phyloP scores from a whole-genome alignment of 441 rosid species.

The Pelargonium exstipulatum region DNA sequence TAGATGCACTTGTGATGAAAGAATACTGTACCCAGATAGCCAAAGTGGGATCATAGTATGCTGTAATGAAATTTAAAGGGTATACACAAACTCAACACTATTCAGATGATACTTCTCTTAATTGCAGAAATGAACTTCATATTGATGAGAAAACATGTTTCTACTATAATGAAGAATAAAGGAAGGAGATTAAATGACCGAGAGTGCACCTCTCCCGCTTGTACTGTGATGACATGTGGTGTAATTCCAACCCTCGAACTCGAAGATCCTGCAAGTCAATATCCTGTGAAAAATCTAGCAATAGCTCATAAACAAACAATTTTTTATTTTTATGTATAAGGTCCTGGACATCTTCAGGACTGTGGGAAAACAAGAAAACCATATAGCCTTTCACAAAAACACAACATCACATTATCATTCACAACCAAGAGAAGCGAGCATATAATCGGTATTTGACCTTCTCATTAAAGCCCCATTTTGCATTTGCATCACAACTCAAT shows the following conservation, averaged over 20 bases:
- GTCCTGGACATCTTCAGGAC: not conserved
- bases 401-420: too few relatives aligned
- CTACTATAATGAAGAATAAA: not conserved
- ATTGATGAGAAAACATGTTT: not conserved
- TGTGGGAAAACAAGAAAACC: not conserved
- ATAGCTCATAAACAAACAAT: not conserved
- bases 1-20: not conserved
- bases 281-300: not conserved
- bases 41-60: not conserved
- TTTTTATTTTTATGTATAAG: not conserved
- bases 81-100: not conserved
- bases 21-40: not conserved
- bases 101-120: not conserved
- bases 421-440: too few relatives aligned
- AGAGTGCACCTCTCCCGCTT: constrained; percentile 29
- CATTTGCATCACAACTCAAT: too few relatives aligned
- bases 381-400: too few relatives aligned
- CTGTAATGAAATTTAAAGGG: not conserved
- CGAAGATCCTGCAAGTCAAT: constrained; percentile 9
- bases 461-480: too few relatives aligned
- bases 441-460: too few relatives aligned
- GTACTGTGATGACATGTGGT: constrained; percentile 28
- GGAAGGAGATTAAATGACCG: not conserved
- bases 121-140: not conserved
- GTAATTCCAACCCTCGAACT: constrained; percentile 20